Evolutionary conservation across 192 early-diverging fungal species (phyloP), one percentile per base, ranked within the genome.

Genomic region (Linnemannia elongata): DNA sequence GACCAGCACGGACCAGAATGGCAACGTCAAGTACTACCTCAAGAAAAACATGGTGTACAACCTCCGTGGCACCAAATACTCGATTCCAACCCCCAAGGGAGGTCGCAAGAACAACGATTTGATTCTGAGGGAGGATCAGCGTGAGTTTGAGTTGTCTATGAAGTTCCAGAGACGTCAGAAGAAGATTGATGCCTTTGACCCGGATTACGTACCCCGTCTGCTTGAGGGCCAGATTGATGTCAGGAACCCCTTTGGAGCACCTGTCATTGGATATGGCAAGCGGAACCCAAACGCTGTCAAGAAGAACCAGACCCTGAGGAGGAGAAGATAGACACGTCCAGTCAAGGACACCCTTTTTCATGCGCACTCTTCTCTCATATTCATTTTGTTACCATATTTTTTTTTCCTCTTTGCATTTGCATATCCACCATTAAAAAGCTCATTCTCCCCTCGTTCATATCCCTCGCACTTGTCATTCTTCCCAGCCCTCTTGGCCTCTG

Each of bases 41-140:
- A 98, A 98, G 89, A 91, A 95, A 69, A 97, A 98, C 90, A 98
- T 96, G 91, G 91, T 95, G 77, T 96, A 98, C 88, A 96, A 96
- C 75, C 81, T 95, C 72, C 94, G 97, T 27, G 98, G 98, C 55
- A 97, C 97, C 6, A 93, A 94, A 91, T 99, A 93, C 81, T 93
- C 95, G 70, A 95, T 99, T 70, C 98, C 98, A 0, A 87, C 90
- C 20, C 94, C 97, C 9, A 94, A 95, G 79, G 95, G 96, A 38
- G 98, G 98, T 42, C 91, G 93, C 54, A 91, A 94, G 45, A 91
- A 90, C 73, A 92, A 91, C 20, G 92, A 98, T 70, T 89, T 99
- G 71, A 94, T 97, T 44, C 91, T 98, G 39, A 94, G 97, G 60
- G 97, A 97, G 82, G 98, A 99, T 85, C 97, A 99, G 79, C 93